Base-by-base conservation (phyloP, 306 rosid genomes). In the Dryas drummondii region DNA sequence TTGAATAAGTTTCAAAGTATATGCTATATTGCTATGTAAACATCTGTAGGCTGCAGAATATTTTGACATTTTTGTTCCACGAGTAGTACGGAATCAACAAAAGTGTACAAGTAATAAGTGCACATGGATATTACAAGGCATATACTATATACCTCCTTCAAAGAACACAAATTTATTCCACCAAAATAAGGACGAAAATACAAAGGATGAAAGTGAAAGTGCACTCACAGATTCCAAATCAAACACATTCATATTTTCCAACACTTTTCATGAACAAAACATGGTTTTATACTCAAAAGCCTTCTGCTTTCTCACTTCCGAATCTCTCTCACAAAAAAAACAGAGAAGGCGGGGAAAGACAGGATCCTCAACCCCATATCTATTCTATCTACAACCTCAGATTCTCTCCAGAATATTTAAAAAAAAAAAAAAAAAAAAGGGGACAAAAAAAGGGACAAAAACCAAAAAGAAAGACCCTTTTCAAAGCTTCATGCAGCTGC, bases 221-320 rank as follows among this genome's bases (percentile, higher is more conserved):
- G 37, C 2, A 12, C 41, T 10, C 17, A 22, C 26, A 63, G 51
- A 72, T 61, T 57, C 69, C 50, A 9, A 40, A 62, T 6, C 63
- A 17, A 62, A 74, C 75, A 57, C 57, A 7, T 55, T 67, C 58
- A 74, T 4, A 70, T 27, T 63, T 47, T 46, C 65, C 10, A 48
- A 10, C 58, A 56, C 69, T 40, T 49, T 45, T 7, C 70, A 40
- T 72, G 40, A 41, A 72, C 71, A 81, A 41, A 76, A 79, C 85
- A 58, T 41, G 45, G 51, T 8, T 41, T 53, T 52, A 53, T 16
- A 6, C 68, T 1, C 10, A 63, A 62, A 64, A 60, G 51, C 58
- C 78, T 68, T 46, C 9, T 50, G 70, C 88, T 64, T 74, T 70
- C 84, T 85, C 84, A 79, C 84, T 79, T 68, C 88, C 84, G 37